A percentile compares a stretch with the other conserved stretches of the same genome.
phyloP scores from a whole-genome alignment of 257 asterid genomes.

The Gynochthodes officinalis region DNA sequence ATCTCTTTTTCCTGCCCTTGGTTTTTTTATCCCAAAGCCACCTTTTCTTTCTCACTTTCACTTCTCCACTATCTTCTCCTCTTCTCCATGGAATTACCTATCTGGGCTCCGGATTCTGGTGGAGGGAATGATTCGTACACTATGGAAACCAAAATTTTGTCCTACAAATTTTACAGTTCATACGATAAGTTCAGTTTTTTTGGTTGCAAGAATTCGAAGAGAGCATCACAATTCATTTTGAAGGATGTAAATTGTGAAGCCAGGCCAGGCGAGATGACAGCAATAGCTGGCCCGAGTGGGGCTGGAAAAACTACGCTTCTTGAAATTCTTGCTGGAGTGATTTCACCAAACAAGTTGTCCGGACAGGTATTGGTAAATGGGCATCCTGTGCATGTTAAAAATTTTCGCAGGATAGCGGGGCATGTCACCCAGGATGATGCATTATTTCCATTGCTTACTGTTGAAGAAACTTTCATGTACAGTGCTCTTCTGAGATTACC shows the following conservation, averaged over 20 bases:
- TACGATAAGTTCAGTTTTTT: slow-evolving; percentile 25
- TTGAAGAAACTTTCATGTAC: slow-evolving; percentile 69
- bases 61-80: slow-evolving; percentile 17
- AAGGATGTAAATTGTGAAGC: slow-evolving; percentile 61
- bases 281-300: slow-evolving; percentile 92
- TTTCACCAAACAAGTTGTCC: slow-evolving; percentile 40
- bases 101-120: slow-evolving; percentile 28
- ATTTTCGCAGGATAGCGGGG: slow-evolving; percentile 53
- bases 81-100: slow-evolving; percentile 60
- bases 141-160: slow-evolving; percentile 50
- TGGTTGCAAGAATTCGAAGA: slow-evolving; percentile 21
- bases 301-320: slow-evolving; percentile 84
- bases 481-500: slow-evolving; percentile 68
- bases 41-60: slow-evolving; percentile 16
- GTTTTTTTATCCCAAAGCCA: slow-evolving; percentile 7
- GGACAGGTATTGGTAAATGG: slow-evolving; percentile 60
- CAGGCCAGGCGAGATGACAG: slow-evolving; percentile 67
- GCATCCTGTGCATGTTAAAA: slow-evolving; percentile 27
- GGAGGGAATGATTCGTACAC: slow-evolving; percentile 29
- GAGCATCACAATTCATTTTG: slow-evolving; percentile 41
- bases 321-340: slow-evolving; percentile 66
- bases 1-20: slow-evolving; percentile 34
- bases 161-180: slow-evolving; percentile 35
- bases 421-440: slow-evolving; percentile 81
- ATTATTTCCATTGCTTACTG: slow-evolving; percentile 71